Evolutionary conservation across 768 basidiomycete genomes (phyloP).

Genomic region (Coprinopsis marcescibilis): DNA sequence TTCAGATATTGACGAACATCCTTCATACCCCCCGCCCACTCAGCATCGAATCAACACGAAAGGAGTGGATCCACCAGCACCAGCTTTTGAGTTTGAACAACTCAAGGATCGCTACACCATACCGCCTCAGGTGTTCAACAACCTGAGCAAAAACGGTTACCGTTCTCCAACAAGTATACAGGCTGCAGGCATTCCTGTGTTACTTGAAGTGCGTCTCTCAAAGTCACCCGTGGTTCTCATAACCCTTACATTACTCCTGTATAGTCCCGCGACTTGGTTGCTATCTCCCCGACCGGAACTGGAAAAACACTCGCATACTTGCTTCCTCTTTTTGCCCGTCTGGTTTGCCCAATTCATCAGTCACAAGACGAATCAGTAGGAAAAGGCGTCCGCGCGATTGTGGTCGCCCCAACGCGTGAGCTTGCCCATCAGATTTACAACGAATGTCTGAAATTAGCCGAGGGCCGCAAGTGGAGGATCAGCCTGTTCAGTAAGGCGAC

Average conservation of each 20-base stretch:
- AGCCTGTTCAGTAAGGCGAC: conserved; percentile 87
- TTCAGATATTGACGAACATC: conserved; percentile 17
- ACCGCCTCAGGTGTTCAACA: conserved; percentile 55
- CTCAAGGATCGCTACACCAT: conserved; percentile 54
- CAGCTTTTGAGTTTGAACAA: conserved; percentile 51
- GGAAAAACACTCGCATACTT: conserved; percentile 96
- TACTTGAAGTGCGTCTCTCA: conserved; percentile 56
- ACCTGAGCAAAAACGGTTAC: conserved; percentile 58
- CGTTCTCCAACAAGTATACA: conserved; percentile 76
- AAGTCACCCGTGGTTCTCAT: not conserved
- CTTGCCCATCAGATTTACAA: conserved; percentile 94
- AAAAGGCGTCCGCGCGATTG: conserved; percentile 65
- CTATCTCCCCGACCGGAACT: conserved; percentile 95
- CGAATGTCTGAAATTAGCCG: conserved; percentile 77
- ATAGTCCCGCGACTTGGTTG: conserved; percentile 80
- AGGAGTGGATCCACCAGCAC: conserved; percentile 62
- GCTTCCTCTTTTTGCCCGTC: conserved; percentile 65
- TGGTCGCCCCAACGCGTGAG: conserved; percentile 91
- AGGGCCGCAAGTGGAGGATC: conserved; percentile 78
- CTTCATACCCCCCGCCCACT: too few relatives aligned
- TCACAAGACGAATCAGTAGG: conserved; percentile 37
- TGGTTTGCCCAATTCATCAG: conserved; percentile 48
- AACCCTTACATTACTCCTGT: conserved; percentile 8
- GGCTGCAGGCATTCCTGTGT: conserved; percentile 70
- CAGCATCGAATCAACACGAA: conserved; percentile 30